Conservation (phyloP, 345 rosid genomes). For the Turritis glabra region DNA sequence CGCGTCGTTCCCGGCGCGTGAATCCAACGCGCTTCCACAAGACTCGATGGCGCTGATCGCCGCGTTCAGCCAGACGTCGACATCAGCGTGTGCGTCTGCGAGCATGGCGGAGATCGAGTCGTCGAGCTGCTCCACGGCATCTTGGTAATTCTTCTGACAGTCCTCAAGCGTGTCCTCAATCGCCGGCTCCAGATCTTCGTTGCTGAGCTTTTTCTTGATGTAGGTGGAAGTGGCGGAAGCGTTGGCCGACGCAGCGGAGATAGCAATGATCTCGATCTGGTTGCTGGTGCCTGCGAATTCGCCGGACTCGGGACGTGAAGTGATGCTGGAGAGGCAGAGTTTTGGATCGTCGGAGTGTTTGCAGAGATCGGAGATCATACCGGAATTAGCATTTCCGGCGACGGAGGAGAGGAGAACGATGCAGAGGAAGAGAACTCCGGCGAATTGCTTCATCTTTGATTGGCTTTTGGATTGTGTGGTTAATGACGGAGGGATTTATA, state of each 20-base stretch:
- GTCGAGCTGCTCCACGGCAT: constrained; percentile 61
- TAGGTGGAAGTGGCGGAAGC: constrained; percentile 45
- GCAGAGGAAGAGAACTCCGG: constrained; percentile 24
- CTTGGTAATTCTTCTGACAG: constrained; percentile 54
- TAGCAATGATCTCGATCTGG: constrained; percentile 52
- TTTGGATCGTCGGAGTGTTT: constrained; percentile 31
- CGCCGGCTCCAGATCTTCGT: constrained; percentile 40
- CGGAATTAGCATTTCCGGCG: constrained; percentile 8
- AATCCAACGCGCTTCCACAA: constrained; percentile 42
- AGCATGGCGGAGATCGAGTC: constrained; percentile 52
- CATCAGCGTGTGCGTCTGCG: constrained; percentile 42
- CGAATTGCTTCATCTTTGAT: constrained; percentile 30
- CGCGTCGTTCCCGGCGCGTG: background rate
- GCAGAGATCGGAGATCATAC: constrained; percentile 38
- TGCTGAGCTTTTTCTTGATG: constrained; percentile 34
- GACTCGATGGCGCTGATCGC: constrained; percentile 48
- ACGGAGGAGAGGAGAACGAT: background rate
- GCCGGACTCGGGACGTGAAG: constrained; percentile 39
- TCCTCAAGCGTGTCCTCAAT: constrained; percentile 51
- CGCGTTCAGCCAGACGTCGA: constrained; percentile 41
- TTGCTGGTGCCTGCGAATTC: constrained; percentile 35
- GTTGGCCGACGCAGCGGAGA: constrained; percentile 43
- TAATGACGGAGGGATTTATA: constrained; percentile 14
- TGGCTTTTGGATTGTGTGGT: background rate
- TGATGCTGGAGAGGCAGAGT: constrained; percentile 51